phyloP scores from a whole-genome alignment of 1,139 yeast species.

The Ashbya aceris region DNA sequence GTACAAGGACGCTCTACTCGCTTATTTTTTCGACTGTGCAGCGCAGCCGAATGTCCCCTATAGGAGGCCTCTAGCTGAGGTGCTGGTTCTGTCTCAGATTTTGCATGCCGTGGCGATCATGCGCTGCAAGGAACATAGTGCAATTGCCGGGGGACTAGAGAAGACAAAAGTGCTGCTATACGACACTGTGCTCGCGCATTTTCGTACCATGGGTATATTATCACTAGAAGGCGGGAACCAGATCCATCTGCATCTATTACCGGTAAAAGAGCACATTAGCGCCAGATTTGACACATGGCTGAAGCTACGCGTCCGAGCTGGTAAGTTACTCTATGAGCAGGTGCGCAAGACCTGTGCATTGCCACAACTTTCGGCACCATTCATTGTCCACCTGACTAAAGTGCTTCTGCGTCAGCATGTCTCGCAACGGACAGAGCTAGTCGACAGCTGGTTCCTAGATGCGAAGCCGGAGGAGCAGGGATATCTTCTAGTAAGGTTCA shows the following conservation, averaged over 20 bases:
- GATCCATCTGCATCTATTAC: background rate
- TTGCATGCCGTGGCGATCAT: background rate
- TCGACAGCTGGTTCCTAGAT: conserved; percentile 1
- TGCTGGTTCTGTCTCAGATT: background rate
- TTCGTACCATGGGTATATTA: background rate
- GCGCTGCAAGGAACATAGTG: background rate
- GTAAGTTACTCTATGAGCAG: background rate
- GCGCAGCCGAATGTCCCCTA: background rate
- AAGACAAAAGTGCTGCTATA: background rate
- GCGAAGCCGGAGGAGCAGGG: background rate
- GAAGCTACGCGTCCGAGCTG: background rate
- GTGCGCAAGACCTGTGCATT: background rate
- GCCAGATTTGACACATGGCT: background rate
- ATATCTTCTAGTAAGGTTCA: background rate
- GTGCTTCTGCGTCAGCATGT: conserved; percentile 1
- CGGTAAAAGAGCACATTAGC: background rate
- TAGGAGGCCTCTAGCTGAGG: background rate
- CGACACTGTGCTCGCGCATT: background rate
- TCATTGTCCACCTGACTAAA: background rate
- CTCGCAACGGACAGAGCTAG: background rate
- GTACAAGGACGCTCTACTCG: conserved; percentile 1
- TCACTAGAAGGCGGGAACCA: background rate
- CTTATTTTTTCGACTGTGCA: background rate
- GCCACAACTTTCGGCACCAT: background rate
- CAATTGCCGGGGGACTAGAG: background rate